Conservation (phyloP, 768 basidiomycete genomes). For the Suillus brevipes region DNA sequence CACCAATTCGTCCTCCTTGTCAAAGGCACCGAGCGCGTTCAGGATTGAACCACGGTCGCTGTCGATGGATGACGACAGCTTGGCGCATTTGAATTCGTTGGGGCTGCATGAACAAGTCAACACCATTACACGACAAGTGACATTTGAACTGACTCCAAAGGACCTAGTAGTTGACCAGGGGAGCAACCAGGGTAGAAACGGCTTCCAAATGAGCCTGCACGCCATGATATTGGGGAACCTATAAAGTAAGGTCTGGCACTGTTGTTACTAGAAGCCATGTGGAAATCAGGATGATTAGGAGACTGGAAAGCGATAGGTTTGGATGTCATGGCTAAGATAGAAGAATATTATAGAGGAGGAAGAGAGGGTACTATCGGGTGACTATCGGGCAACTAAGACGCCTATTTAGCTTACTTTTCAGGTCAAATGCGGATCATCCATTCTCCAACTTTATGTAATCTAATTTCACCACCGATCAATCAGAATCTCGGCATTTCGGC, state of each 20-base stretch:
- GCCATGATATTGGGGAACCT: constrained; percentile 74
- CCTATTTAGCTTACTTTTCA: not conserved
- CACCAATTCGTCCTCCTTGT: constrained; percentile 73
- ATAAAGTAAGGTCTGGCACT: constrained; percentile 67
- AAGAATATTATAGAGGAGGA: constrained; percentile 4
- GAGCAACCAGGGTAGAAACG: constrained; percentile 64
- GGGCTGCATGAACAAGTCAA: constrained; percentile 31
- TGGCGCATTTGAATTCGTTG: constrained; percentile 47
- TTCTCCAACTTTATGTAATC: not conserved
- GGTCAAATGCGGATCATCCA: not conserved
- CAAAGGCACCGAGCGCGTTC: constrained; percentile 66
- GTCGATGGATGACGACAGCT: constrained; percentile 55
- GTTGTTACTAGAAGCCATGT: constrained; percentile 42
- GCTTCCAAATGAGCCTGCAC: constrained; percentile 63
- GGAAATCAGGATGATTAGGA: constrained; percentile 25
- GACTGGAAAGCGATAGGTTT: constrained; percentile 47
- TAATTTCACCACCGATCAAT: not conserved
- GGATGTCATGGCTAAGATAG: constrained; percentile 33
- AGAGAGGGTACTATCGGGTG: constrained; percentile 2
- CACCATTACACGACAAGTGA: not conserved
- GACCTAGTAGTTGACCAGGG: constrained; percentile 59
- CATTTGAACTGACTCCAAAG: constrained; percentile 57
- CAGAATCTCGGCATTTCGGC: not conserved
- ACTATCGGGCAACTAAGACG: not conserved
- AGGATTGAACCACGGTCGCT: constrained; percentile 59